Base-by-base conservation (phyloP, 495 filamentous ascomycete genomes). In the Patellaria atrata region DNA sequence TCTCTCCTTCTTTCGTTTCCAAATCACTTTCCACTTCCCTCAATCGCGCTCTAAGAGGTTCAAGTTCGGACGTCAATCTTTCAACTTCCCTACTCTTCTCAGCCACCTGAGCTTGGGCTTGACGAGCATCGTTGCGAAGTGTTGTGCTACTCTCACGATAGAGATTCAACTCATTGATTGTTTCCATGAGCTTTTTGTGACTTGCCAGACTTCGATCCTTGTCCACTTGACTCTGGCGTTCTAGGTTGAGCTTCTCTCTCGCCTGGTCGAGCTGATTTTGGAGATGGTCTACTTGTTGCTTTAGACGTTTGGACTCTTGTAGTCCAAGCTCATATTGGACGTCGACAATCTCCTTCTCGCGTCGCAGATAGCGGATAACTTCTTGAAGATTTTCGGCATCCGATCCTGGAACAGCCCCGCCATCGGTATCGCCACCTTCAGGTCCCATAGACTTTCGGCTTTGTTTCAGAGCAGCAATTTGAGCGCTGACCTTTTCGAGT, bases 331-430 rank as follows among this genome's bases (percentile, higher is more conserved):
- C 83, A 40, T 82, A 82, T 49, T 96, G 86, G 5, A 94, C 82
- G 38, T 96, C 86, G 3, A 94, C 74, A 45, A 99, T 96, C 48
- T 96, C 86, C 60, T 94, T 96, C 60, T 96, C 91, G 27, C 81
- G 74, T n/a, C 91, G 75, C 34, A 96, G 61, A 57, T 83, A 96
- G 31, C 71, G 75, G 56, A 91, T 85, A 24, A 96, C 67, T 48
- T 94, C 84, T 37, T 86, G 77, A 17, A 94, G 69, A 39, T 79
- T 78, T 37, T 82, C 79, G 12, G 75, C 53, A 23, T 69, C 71
- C 11, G 60, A 57, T 12, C 55, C 41, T 12, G 51, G 43, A 6
- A 56, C 52, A 6, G 63, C 55, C 4, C 55, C 52, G 14, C 61
- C 54, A 18, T 60, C 51, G 6, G 60, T 59, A 9, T 48, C 51